Conservation (phyloP, 1,139 yeast genomes). For the Magnusiomyces sp. region DNA sequence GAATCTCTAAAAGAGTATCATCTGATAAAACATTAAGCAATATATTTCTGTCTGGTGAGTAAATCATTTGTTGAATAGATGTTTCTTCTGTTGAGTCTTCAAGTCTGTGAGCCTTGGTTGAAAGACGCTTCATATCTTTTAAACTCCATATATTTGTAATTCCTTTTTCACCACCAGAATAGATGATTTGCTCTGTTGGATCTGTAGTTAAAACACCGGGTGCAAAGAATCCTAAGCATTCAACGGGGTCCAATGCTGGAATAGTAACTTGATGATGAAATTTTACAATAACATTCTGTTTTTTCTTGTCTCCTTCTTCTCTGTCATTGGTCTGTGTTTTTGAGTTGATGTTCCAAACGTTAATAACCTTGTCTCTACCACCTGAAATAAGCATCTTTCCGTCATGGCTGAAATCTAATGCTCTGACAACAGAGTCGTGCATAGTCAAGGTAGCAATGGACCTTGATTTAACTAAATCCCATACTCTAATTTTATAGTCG, state of each 20-base stretch:
- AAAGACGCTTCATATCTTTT: conserved; percentile 7
- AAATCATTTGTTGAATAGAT: conserved; percentile 18
- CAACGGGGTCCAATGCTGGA: conserved; percentile 72
- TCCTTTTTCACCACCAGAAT: conserved; percentile 79
- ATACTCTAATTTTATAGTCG: conserved; percentile 66
- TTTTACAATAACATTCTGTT: conserved; percentile 37
- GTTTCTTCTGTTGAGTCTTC: conserved; percentile 19
- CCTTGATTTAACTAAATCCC: conserved; percentile 84
- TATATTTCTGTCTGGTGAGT: conserved; percentile 7
- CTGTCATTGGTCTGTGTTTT: too few relatives aligned
- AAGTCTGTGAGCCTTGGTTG: conserved; percentile 8
- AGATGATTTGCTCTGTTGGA: conserved; percentile 36
- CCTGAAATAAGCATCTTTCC: conserved; percentile 63
- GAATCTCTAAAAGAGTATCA: conserved; percentile 60
- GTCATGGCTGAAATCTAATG: conserved; percentile 51
- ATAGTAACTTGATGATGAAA: conserved; percentile 56
- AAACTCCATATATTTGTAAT: conserved; percentile 54
- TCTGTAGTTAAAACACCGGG: conserved; percentile 24
- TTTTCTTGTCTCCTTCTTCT: too few relatives aligned
- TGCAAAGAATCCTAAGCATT: conserved; percentile 60
- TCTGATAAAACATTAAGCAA: conserved; percentile 52
- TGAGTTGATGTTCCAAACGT: conserved; percentile 46
- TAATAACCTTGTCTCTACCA: conserved; percentile 79
- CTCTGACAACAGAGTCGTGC: conserved; percentile 82
- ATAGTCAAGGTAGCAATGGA: conserved; percentile 54